Percentiles rank a stretch among this genome's conserved stretches.
These are phyloP conservation scores for Lippia alba DNA, from an alignment of 305 asterid genomes.

Conservation along the genomic window DNA sequence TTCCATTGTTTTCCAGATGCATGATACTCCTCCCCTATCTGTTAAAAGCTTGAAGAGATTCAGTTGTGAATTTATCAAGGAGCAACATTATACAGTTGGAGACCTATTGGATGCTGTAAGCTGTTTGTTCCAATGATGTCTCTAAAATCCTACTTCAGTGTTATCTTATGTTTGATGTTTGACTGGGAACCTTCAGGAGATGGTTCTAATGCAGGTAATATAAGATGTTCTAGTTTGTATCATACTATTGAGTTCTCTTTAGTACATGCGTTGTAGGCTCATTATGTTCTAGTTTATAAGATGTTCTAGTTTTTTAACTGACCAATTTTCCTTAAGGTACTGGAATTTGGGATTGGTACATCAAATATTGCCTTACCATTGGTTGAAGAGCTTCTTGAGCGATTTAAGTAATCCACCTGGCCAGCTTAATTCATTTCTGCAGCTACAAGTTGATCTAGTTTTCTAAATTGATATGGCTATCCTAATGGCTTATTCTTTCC, in stretches of 20 bases:
- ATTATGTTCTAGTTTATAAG: no score
- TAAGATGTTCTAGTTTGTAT: background rate
- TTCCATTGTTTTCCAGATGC: conserved; percentile 52
- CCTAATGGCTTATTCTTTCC: conserved; percentile 9
- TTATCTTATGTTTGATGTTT: conserved; percentile 34
- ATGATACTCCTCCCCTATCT: conserved; percentile 65
- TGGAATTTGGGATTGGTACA: conserved; percentile 66
- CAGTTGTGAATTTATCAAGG: conserved; percentile 61
- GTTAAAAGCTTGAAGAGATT: conserved; percentile 57
- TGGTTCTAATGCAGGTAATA: conserved; percentile 72
- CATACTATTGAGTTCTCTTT: conserved; percentile 12
- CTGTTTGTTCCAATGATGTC: conserved; percentile 33
- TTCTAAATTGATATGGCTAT: conserved; percentile 14
- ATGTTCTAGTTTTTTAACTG: conserved; percentile 33
- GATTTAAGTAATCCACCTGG: conserved; percentile 61
- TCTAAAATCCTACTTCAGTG: conserved; percentile 35
- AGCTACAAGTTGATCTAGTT: background rate
- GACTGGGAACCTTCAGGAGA: conserved; percentile 59
- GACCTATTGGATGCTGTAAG: conserved; percentile 81
- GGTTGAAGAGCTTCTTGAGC: conserved; percentile 70
- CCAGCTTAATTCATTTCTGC: conserved; percentile 12
- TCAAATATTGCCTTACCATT: conserved; percentile 51
- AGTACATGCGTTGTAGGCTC: conserved; percentile 19
- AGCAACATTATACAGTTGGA: conserved; percentile 76
- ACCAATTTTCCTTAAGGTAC: conserved; percentile 45